These are phyloP conservation scores for Populus ilicifolia DNA, from an alignment of 345 rosid species.

Conservation along the genomic window DNA sequence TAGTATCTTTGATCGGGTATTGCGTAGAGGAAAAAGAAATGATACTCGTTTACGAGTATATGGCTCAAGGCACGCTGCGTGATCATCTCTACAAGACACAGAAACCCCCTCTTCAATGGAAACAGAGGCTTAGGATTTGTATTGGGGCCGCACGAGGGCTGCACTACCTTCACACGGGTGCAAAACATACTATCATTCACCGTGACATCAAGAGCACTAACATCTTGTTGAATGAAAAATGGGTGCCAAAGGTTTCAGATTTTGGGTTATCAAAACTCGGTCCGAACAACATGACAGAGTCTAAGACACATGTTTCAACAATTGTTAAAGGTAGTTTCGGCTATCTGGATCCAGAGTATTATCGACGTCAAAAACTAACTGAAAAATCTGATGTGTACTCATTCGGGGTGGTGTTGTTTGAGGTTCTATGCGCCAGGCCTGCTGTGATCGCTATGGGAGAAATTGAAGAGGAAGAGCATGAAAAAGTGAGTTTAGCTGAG, in stretches of 20 bases:
- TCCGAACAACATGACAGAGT: background rate
- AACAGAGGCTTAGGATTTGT: conserved; percentile 11
- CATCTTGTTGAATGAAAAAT: conserved; percentile 12
- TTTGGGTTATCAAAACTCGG: conserved; percentile 15
- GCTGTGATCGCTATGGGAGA: conserved; percentile 19
- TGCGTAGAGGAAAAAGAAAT: conserved; percentile 9
- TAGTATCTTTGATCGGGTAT: conserved; percentile 15
- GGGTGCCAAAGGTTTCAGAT: conserved; percentile 18
- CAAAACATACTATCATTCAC: conserved; percentile 7
- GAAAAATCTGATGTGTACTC: conserved; percentile 23
- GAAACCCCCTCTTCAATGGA: conserved; percentile 11
- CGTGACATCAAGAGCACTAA: conserved; percentile 19
- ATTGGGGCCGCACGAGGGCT: conserved; percentile 13
- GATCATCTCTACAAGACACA: conserved; percentile 9
- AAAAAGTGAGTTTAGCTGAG: conserved; percentile 25
- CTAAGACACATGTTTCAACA: background rate
- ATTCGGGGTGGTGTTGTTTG: conserved; percentile 34
- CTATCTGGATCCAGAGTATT: conserved; percentile 16
- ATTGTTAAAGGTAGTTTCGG: conserved; percentile 9
- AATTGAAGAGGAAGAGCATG: conserved; percentile 2
- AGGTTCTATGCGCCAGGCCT: conserved; percentile 28
- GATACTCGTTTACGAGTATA: conserved; percentile 15
- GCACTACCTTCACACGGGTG: conserved; percentile 16
- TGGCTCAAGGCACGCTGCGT: conserved; percentile 4
- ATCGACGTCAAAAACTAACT: background rate